Evolutionary conservation across 257 asterid genomes (phyloP).

Genomic region (Penstemon barbatus): DNA sequence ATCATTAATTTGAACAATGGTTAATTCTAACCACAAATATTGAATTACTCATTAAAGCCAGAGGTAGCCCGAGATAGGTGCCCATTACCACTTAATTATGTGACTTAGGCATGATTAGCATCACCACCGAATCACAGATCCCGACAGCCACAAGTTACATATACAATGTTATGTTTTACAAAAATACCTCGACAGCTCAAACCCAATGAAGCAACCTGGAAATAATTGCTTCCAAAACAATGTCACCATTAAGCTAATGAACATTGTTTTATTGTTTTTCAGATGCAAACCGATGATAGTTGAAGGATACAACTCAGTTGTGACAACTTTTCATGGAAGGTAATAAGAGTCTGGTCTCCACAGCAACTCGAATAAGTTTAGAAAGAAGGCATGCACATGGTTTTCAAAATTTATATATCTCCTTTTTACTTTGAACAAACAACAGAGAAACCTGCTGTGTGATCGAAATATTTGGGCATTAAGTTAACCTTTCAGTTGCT

Average conservation of each 20-base stretch:
- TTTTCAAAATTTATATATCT: conserved; percentile 1
- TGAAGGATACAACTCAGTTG: conserved; percentile 10
- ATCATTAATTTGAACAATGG: conserved; percentile 12
- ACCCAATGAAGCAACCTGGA: background rate
- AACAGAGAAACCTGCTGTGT: background rate
- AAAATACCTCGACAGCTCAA: conserved; percentile 2
- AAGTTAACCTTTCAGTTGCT: background rate
- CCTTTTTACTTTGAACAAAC: background rate
- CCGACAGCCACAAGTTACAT: background rate
- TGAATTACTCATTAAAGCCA: background rate
- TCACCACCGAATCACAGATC: background rate
- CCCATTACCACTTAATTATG: background rate
- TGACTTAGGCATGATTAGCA: background rate
- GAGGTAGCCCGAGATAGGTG: background rate
- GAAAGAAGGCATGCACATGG: background rate
- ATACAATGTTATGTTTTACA: background rate
- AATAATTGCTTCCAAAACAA: background rate
- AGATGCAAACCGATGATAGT: conserved; percentile 2
- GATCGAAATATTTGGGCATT: background rate
- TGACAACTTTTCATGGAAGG: background rate
- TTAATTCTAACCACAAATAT: background rate
- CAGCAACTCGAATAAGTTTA: conserved; percentile 5
- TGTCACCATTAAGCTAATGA: background rate
- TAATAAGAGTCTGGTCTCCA: background rate
- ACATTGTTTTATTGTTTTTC: background rate